Base-by-base conservation (phyloP, 2,329 filamentous ascomycete genomes). In the Aspergillus fumigatus region DNA sequence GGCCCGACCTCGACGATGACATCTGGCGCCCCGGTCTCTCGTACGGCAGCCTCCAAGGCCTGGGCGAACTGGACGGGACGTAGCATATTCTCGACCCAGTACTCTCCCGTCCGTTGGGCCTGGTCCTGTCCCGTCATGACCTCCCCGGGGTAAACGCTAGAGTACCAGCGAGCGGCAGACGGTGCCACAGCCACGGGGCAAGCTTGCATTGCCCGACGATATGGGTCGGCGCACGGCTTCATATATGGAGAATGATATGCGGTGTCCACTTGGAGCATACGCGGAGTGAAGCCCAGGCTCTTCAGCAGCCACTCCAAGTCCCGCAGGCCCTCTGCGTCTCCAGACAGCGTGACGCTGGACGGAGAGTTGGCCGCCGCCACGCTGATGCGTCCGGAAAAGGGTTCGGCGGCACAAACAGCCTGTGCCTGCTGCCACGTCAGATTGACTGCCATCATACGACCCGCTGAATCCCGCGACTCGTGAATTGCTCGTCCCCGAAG, bases 381-480 rank as follows among this genome's bases (percentile, higher is more conserved):
- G 4, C 52, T 41, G 8, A 71, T 41, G 3, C 64, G 56, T 8
- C 59, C 65, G 0, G 57, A 45, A 47, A 73, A 70, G 0, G 54
- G 59, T 3, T 54, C 43, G 19, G 57, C 48, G 10, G 58, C 50
- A 45, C 60, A 61, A 29, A 67, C 52, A 2, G 54, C 64, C 1
- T 59, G 43, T 0, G 70, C 72, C 19, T 77, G 71, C 2, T 73
- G 68, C 4, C 61, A 57, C 0, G 66, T 61, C 1, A 72, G 66
- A 0, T 74, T 77, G 0, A 75, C 75, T 0, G 80, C 80, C 19
- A 81, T 59, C 80, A 83, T 83, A 1, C 65, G 71, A 1, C 79
- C 79, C 59, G 32, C 43, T 49, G 2, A 35, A 38, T 8, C 50
- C 54, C 52, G 29, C 9, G 60, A 64, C 9, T 63, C 50, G 1